phyloP scores from a whole-genome alignment of 140 eudicot genomes.

The Bidens hawaiensis region DNA sequence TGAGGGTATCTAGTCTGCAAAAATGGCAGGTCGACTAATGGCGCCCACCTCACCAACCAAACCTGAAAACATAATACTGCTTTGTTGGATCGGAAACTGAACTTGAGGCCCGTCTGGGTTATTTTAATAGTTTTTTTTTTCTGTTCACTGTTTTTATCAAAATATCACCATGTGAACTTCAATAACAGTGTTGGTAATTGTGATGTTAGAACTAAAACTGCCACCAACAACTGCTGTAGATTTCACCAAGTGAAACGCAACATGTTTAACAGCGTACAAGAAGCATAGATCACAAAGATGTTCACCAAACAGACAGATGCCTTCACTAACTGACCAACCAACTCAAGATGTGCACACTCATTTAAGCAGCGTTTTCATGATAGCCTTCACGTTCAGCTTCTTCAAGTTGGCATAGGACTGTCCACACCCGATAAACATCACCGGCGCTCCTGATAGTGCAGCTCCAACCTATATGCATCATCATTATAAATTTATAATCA shows the following conservation, averaged over 20 bases:
- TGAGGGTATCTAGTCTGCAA: too few species aligned
- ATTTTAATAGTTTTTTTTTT: too few species aligned
- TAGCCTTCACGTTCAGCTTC: slow-evolving; percentile 91
- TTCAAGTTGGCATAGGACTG: slow-evolving; percentile 91
- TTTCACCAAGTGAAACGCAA: not conserved
- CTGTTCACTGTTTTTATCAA: too few species aligned
- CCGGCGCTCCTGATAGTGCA: slow-evolving; percentile 96
- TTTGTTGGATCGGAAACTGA: too few species aligned
- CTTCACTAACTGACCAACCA: not conserved
- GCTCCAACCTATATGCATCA: slow-evolving; percentile 76
- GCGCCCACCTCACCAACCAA: too few species aligned
- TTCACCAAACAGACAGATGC: not conserved
- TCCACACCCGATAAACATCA: slow-evolving; percentile 99
- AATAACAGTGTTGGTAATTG: too few species aligned
- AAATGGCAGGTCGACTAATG: too few species aligned
- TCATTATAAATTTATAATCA: not conserved
- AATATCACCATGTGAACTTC: too few species aligned
- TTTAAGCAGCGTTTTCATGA: slow-evolving; percentile 88
- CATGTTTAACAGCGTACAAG: not conserved
- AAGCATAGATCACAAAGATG: slow-evolving; percentile 6
- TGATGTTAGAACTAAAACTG: too few species aligned
- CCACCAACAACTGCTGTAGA: too few species aligned
- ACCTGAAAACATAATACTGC: too few species aligned
- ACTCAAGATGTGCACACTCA: slow-evolving; percentile 26
- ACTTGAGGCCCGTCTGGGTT: too few species aligned